Conservation (phyloP, 768 basidiomycete species). For the Psilocybe tampanensis region DNA sequence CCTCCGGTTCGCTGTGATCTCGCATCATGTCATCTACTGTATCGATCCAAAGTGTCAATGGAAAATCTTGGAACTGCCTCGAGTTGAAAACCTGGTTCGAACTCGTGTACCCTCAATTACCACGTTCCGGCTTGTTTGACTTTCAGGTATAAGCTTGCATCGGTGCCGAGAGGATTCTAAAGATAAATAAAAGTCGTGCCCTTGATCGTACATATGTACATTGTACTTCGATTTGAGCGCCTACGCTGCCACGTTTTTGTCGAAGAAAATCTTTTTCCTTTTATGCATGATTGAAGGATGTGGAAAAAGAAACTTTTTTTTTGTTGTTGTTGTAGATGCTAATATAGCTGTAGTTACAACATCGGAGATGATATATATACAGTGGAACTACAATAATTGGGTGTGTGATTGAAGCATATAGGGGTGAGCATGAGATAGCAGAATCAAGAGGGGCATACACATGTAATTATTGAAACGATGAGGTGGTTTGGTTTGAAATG, state of each 20-base stretch:
- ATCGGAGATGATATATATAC: slow-evolving; percentile 10
- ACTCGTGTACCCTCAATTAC: not conserved
- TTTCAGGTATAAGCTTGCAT: not conserved
- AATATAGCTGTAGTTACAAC: slow-evolving; percentile 1
- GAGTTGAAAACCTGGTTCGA: not conserved
- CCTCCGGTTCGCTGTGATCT: too few relatives aligned
- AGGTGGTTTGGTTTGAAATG: not conserved
- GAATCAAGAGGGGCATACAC: slow-evolving; percentile 7
- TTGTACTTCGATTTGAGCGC: too few relatives aligned
- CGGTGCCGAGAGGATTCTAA: not conserved
- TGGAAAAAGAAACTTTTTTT: not conserved
- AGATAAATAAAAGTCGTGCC: not conserved
- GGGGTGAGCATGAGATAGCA: not conserved
- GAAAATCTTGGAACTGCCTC: too few relatives aligned
- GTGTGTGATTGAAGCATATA: not conserved
- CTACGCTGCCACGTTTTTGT: not conserved
- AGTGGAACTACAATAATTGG: slow-evolving; percentile 5
- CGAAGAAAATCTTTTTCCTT: too few relatives aligned
- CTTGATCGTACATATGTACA: not conserved
- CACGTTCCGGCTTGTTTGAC: not conserved
- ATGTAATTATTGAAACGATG: not conserved
- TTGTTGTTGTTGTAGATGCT: not conserved
- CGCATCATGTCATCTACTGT: too few relatives aligned
- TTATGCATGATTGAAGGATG: not conserved
- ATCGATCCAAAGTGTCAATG: too few relatives aligned